Evolutionary conservation across 1,284 basidiomycete species (phyloP).

Genomic region (Schizophyllum commune): DNA sequence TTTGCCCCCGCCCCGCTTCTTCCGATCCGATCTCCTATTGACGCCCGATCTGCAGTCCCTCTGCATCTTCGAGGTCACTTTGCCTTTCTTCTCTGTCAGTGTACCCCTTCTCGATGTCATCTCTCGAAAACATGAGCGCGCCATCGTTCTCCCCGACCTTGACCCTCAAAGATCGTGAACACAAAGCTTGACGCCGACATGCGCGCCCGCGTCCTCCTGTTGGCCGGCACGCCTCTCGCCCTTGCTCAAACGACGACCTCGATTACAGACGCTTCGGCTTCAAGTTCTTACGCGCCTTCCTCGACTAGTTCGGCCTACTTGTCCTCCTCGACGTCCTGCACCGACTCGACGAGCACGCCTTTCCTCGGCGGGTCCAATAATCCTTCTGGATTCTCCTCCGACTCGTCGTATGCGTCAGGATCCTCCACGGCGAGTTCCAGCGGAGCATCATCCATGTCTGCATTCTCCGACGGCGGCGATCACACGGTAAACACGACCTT

Average conservation of each 20-base stretch:
- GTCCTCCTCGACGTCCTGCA: background rate
- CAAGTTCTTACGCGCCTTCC: no score
- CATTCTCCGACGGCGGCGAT: background rate
- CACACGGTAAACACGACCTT: background rate
- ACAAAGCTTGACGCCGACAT: background rate
- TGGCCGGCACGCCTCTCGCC: background rate
- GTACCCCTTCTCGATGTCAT: no score
- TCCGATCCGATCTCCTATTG: no score
- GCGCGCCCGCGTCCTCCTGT: background rate
- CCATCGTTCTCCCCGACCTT: background rate
- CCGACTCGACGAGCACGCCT: background rate
- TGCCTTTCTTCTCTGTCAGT: no score
- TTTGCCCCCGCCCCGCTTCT: no score
- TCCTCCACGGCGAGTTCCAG: background rate
- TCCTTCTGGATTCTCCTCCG: background rate
- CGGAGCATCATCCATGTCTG: no score
- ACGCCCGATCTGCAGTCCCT: no score
- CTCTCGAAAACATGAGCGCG: no score
- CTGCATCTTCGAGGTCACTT: no score
- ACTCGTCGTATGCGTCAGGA: background rate
- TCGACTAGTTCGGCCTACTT: background rate
- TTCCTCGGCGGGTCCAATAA: background rate
- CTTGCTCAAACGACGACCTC: slow-evolving; percentile 5
- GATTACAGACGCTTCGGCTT: background rate
- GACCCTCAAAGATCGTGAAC: background rate